These are phyloP conservation scores for Colletotrichum neosansevieriae DNA, from an alignment of 2,329 filamentous ascomycete species.

Conservation along the genomic window DNA sequence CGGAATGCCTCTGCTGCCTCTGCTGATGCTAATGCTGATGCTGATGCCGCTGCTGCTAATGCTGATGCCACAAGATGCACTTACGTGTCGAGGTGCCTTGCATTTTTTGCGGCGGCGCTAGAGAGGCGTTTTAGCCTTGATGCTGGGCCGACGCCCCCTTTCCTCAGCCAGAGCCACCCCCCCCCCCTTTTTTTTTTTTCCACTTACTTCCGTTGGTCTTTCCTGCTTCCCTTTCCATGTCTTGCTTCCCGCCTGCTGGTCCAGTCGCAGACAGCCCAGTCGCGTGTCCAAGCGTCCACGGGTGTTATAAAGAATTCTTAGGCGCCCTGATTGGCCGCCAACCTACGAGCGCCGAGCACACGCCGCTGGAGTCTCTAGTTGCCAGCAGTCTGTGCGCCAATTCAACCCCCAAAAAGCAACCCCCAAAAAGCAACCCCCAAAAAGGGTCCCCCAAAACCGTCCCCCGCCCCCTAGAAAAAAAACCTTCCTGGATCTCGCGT, in stretches of 20 bases:
- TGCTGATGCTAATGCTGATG: too few species aligned
- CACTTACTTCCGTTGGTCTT: background rate
- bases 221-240: background rate
- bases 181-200: background rate
- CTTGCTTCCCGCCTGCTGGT: background rate
- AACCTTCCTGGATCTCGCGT: background rate
- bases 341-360: slow-evolving; percentile 7
- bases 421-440: slow-evolving; percentile 15
- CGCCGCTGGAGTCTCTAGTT: slow-evolving; percentile 26
- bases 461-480: background rate
- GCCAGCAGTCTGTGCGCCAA: slow-evolving; percentile 33
- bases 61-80: slow-evolving; percentile 5
- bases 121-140: slow-evolving; percentile 37
- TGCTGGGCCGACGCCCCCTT: slow-evolving; percentile 22
- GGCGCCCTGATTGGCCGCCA: slow-evolving; percentile 11
- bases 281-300: slow-evolving; percentile 32
- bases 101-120: slow-evolving; percentile 32
- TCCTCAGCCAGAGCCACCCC: background rate
- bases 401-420: slow-evolving; percentile 19
- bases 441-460: slow-evolving; percentile 12
- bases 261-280: slow-evolving; percentile 34
- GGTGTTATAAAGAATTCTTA: slow-evolving; percentile 16
- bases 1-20: background rate
- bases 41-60: too few species aligned
- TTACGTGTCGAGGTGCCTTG: slow-evolving; percentile 32